Base-by-base conservation (phyloP, 2,329 filamentous ascomycete species). In the Aspergillus chevalieri region DNA sequence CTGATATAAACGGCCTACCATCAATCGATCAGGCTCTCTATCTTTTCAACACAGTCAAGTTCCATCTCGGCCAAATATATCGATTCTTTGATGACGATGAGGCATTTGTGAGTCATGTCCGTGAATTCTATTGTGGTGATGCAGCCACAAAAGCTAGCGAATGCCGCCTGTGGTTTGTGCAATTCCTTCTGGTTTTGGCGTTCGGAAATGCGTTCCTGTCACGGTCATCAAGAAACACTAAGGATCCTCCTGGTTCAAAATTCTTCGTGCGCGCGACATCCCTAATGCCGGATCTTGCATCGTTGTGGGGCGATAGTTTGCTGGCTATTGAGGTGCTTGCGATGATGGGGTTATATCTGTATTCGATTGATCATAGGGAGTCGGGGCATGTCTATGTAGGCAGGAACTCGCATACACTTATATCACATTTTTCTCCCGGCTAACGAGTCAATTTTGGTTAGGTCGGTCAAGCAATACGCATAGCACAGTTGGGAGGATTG, bases 401-500 rank as follows among this genome's bases (percentile, higher is more conserved):
- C 21, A 22, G 21, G 21, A 22, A 22, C 21, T 22, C 21, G 6
- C 21, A 22, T 22, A 22, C 21, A 4, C 21, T 21, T 6, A 4
- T 22, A 5, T 22, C 21, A 22, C 21, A 22, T 22, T 22, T 22
- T 22, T 22, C 21, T 22, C 21, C 21, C 4, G 21, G 9, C 12
- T 46, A 49, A 26, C 4, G 15, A 26, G 12, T 21, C 5, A 22
- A 22, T 6, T 4, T 22, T 17, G n/a, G 24, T 1, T 44, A 73
- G 70, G 59, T 72, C 42, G 64, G 64, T 2, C 69, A 72, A 43
- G 70, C 69, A 9, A 65, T 72, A n/a, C 64, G 68, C 2, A 69
- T 73, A 3, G 70, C 70, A 1, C 68, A 71, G n/a, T 10, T 72
- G 1, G 69, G 72, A 49, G 70, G 71, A 0, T 17, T 74, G 2